phyloP scores from a whole-genome alignment of 2,329 filamentous ascomycete genomes.

The Nigrospora osmanthi region DNA sequence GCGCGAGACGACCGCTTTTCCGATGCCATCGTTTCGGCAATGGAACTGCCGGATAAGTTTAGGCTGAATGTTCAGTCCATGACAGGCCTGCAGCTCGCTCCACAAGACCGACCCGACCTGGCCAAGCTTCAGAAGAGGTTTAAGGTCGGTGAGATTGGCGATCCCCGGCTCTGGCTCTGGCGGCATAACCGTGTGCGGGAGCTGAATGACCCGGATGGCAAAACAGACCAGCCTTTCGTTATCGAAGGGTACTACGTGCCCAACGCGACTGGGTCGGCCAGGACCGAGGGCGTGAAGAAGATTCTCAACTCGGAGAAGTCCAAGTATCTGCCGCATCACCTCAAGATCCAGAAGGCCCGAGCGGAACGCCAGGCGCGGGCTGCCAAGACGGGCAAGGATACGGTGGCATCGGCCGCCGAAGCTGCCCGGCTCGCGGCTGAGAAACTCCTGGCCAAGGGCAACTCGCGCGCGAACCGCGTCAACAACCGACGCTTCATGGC shows the following conservation, averaged over 20 bases:
- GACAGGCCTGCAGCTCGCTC: slow-evolving; percentile 31
- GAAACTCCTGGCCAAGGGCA: slow-evolving; percentile 77
- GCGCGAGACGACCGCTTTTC: slow-evolving; percentile 40
- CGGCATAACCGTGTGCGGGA: slow-evolving; percentile 46
- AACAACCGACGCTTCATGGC: slow-evolving; percentile 93
- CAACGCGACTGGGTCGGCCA: slow-evolving; percentile 75
- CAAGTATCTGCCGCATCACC: slow-evolving; percentile 94
- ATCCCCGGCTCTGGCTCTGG: slow-evolving; percentile 51
- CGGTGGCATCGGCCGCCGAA: slow-evolving; percentile 58
- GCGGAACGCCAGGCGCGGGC: slow-evolving; percentile 79
- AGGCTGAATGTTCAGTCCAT: slow-evolving; percentile 37
- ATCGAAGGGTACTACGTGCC: slow-evolving; percentile 72
- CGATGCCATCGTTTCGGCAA: slow-evolving; percentile 35
- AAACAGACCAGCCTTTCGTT: slow-evolving; percentile 25
- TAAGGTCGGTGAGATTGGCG: slow-evolving; percentile 31
- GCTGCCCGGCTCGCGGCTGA: slow-evolving; percentile 68
- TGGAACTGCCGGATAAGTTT: slow-evolving; percentile 36
- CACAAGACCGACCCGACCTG: slow-evolving; percentile 40
- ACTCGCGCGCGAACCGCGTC: slow-evolving; percentile 86
- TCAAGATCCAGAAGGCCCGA: slow-evolving; percentile 86
- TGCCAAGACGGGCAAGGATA: slow-evolving; percentile 58
- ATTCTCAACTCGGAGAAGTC: slow-evolving; percentile 97
- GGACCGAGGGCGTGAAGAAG: slow-evolving; percentile 90
- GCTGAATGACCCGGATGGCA: slow-evolving; percentile 36
- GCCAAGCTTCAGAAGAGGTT: slow-evolving; percentile 41